phyloP scores from a whole-genome alignment of 1,284 basidiomycete genomes.

The Ustilago loliicola region DNA sequence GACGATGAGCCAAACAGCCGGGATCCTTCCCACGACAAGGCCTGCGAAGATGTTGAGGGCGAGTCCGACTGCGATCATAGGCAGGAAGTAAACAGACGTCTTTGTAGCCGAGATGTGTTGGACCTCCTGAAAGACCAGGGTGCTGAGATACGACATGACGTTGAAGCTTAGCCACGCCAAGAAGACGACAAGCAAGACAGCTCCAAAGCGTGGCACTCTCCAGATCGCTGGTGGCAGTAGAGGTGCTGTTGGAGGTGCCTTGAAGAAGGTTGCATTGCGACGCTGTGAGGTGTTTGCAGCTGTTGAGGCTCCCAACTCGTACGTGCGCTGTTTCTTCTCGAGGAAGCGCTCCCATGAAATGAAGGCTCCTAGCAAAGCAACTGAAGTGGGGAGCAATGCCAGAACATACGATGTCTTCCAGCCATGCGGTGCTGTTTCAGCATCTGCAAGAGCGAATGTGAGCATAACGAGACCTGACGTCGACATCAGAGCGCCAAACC shows the following conservation, averaged over 20 bases:
- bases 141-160: conserved; percentile 58
- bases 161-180: conserved; percentile 79
- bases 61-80: conserved; percentile 74
- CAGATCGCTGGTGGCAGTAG: conserved; percentile 62
- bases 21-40: conserved; percentile 54
- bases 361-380: conserved; percentile 77
- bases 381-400: conserved; percentile 77
- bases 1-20: conserved; percentile 63
- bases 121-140: conserved; percentile 59
- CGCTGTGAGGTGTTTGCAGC: conserved; percentile 11
- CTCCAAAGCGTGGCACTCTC: conserved; percentile 52
- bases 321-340: conserved; percentile 53
- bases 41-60: conserved; percentile 64
- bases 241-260: conserved; percentile 44
- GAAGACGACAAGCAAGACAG: conserved; percentile 81
- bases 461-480: conserved; percentile 83
- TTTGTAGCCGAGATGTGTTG: conserved; percentile 75
- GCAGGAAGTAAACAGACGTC: conserved; percentile 82
- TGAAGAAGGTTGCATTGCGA: conserved; percentile 73
- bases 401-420: conserved; percentile 78
- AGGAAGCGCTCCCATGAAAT: conserved; percentile 80
- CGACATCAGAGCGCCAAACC: conserved; percentile 82
- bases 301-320: conserved; percentile 34
- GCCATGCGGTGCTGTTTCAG: conserved; percentile 77
- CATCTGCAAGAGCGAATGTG: conserved; percentile 83